These are phyloP conservation scores for Aphanomyces invadans DNA, from an alignment of 352 stramenopile species.

Conservation along the genomic window DNA sequence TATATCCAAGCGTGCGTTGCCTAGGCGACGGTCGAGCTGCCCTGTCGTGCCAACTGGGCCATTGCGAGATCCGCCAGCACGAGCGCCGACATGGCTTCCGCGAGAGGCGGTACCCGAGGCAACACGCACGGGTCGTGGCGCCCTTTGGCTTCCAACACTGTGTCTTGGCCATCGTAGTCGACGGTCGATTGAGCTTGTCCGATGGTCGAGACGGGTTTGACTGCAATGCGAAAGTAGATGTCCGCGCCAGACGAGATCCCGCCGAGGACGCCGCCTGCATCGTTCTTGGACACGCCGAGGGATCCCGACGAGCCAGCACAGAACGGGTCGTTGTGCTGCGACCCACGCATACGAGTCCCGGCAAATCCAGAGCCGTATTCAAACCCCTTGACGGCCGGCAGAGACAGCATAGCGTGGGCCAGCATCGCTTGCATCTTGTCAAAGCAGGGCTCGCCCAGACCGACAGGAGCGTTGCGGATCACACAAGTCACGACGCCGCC, in stretches of 20 bases:
- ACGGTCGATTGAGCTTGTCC: constrained; percentile 91
- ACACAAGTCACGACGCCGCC: constrained; percentile 96
- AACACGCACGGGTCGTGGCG: constrained; percentile 98
- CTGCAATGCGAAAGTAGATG: constrained; percentile 98
- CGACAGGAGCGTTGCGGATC: constrained; percentile 93
- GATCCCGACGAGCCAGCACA: constrained; percentile 50
- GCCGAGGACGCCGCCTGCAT: constrained; percentile 93
- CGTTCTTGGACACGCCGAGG: constrained; percentile 77
- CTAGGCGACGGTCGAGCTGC: no score
- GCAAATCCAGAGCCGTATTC: constrained; percentile 94
- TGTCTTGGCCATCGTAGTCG: constrained; percentile 92
- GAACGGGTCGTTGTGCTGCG: constrained; percentile 99
- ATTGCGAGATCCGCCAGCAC: constrained; percentile 94
- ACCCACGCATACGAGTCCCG: constrained; percentile 94
- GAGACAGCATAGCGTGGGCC: constrained; percentile 98
- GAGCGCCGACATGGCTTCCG: constrained; percentile 97
- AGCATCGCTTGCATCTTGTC: constrained; percentile 98
- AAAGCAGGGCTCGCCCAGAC: constrained; percentile 97
- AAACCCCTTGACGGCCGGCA: constrained; percentile 98
- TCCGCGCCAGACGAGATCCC: constrained; percentile 98
- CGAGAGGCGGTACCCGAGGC: constrained; percentile 94
- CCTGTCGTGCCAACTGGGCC: constrained; percentile 90
- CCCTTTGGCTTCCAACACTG: constrained; percentile 94
- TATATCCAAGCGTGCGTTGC: no score
- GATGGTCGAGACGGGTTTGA: constrained; percentile 99